Conservation (phyloP, 805 yeast species). For the Millerozyma acaciae region DNA sequence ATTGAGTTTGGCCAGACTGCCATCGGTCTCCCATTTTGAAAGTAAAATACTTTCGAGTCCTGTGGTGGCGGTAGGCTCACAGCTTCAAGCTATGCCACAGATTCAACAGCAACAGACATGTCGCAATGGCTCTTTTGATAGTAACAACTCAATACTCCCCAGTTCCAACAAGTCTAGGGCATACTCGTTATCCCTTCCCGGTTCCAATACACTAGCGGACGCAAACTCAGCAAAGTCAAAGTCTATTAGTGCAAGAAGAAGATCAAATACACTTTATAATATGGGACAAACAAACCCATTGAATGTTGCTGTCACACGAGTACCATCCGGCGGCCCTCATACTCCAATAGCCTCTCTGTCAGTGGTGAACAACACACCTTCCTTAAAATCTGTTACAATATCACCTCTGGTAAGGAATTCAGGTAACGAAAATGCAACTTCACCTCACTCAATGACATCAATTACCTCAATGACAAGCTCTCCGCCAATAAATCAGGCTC, state of each 20-base stretch:
- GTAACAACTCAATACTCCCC: neutral
- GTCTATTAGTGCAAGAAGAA: constrained; percentile 11
- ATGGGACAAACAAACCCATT: constrained; percentile 12
- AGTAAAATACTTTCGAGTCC: constrained; percentile 31
- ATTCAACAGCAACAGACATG: neutral
- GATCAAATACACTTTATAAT: constrained; percentile 22
- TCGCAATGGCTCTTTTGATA: neutral
- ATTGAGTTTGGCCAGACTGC: constrained; percentile 6
- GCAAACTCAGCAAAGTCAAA: neutral
- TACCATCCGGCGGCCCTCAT: constrained; percentile 9
- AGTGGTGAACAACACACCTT: constrained; percentile 25
- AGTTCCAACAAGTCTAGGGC: constrained; percentile 15
- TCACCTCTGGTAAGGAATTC: constrained; percentile 29
- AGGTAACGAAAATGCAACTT: constrained; percentile 9
- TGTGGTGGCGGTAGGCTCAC: constrained; percentile 22
- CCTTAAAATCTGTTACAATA: constrained; percentile 36
- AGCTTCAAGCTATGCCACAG: neutral
- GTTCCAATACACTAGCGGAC: constrained; percentile 6
- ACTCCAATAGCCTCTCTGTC: constrained; percentile 13
- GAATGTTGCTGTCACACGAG: constrained; percentile 8
- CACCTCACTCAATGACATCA: constrained; percentile 17
- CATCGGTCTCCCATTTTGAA: constrained; percentile 11
- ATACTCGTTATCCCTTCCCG: constrained; percentile 33
- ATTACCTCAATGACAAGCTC: constrained; percentile 6
- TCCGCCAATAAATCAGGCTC: constrained; percentile 5